Base-by-base conservation (phyloP, 768 basidiomycete genomes). In the Lactarius trivialis region DNA sequence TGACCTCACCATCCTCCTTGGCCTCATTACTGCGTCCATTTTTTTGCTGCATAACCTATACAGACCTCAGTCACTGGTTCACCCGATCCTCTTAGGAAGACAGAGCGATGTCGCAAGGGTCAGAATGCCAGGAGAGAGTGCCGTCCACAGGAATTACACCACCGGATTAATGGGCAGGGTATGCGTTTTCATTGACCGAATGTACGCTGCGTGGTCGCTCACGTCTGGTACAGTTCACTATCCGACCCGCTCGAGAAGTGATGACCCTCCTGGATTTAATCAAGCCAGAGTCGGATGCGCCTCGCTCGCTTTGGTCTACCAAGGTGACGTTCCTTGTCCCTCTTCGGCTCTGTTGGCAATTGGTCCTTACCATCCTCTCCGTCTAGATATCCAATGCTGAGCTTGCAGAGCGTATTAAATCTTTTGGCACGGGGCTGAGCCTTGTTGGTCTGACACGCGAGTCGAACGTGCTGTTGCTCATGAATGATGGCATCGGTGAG, bases 71-170 rank as follows among this genome's bases (percentile, higher is more conserved):
- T 86, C 88, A 2, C 82, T 95, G 48, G 93, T 95, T 0, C 94
- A 97, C 70, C 94, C 94, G n/a, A 89, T 98, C 67, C 80, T 96
- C 9, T 81, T 98, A 1, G 93, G 94, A 7, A 78, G 93, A 55
- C 94, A 98, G 79, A 92, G 91, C 68, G 95, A 97, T 72, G 88
- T 88, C 30, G 86, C 85, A 14, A 80, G 86, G 55, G 91, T 94
- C 4, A 78, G 94, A 57, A 86, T 91, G 69, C 80, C 88, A 14
- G 79, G 82, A 8, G 89, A 95, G 75, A 93, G 91, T 68, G 91
- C 92, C 0, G 78, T 94, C 17, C 96, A 95, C 73, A 83, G 95
- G 69, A 93, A 91, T 76, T 97, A 94, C 78, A 83, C 88, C 15
- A 92, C 89, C 28, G 91, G 91, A 15, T 77, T 90, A 61, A 81